Evolutionary conservation across 108 stramenopile species (phyloP).

Genomic region (Epithemia pelagica): DNA sequence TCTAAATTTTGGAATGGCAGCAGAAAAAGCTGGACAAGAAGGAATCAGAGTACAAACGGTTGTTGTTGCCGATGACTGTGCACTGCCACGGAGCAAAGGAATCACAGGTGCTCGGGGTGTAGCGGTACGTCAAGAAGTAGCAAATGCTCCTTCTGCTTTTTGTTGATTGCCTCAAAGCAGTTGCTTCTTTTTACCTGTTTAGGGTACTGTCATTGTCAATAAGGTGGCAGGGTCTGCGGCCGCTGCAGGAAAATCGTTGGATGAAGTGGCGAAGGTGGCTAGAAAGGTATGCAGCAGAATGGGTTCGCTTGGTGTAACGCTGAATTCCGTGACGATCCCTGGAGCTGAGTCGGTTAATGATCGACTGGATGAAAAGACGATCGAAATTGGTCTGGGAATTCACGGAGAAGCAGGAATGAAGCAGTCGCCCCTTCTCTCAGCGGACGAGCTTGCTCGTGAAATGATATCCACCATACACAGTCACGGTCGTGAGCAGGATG

Average conservation of each 20-base stretch:
- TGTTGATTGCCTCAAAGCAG: no score
- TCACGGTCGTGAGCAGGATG: slow-evolving; percentile 39
- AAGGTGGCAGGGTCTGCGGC: slow-evolving; percentile 94
- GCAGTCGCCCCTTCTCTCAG: slow-evolving; percentile 59
- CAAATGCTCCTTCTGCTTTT: no score
- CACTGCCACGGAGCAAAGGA: slow-evolving; percentile 83
- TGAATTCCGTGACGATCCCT: slow-evolving; percentile 87
- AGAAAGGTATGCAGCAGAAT: slow-evolving; percentile 45
- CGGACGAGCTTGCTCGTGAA: slow-evolving; percentile 63
- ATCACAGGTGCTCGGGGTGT: slow-evolving; percentile 95
- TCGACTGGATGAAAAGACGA: slow-evolving; percentile 54
- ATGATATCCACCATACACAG: slow-evolving; percentile 69
- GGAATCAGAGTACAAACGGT: slow-evolving; percentile 75
- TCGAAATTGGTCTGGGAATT: slow-evolving; percentile 95
- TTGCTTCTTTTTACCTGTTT: no score
- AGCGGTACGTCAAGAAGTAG: slow-evolving; percentile 40
- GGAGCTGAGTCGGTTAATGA: slow-evolving; percentile 71
- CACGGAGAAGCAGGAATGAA: slow-evolving; percentile 94
- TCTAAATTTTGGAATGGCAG: slow-evolving; percentile 97
- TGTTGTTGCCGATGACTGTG: slow-evolving; percentile 94
- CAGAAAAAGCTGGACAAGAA: slow-evolving; percentile 70
- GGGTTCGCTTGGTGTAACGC: slow-evolving; percentile 87
- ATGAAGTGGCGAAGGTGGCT: slow-evolving; percentile 63
- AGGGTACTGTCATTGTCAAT: slow-evolving; percentile 88
- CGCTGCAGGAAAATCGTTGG: slow-evolving; percentile 55